A percentile compares a stretch with the other conserved stretches of the same genome.
Conservation (phyloP, 495 filamentous ascomycete genomes). For the Thermochaetoides thermophila region DNA sequence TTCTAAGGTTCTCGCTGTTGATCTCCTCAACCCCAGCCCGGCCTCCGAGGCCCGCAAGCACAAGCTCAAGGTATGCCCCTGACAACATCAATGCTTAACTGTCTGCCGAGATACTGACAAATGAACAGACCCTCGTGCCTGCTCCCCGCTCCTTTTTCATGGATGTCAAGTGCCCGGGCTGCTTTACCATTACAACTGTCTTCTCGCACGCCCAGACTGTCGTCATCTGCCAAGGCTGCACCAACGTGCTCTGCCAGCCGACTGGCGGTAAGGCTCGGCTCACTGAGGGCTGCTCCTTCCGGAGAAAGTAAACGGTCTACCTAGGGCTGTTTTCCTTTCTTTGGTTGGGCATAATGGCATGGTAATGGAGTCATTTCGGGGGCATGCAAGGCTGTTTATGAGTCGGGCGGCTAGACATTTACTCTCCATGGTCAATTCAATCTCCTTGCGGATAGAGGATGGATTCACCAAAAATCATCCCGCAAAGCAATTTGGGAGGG, state of each 20-base stretch:
- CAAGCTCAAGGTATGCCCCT: constrained; percentile 95
- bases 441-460: constrained; percentile 61
- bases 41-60: constrained; percentile 94
- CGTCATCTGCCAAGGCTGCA: constrained; percentile 97
- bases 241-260: constrained; percentile 92
- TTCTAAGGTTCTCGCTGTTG: constrained; percentile 91
- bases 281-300: constrained; percentile 98
- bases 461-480: constrained; percentile 45
- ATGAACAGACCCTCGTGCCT: constrained; percentile 69
- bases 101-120: constrained; percentile 18
- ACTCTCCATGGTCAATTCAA: constrained; percentile 24
- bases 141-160: constrained; percentile 98
- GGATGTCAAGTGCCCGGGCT: constrained; percentile 99
- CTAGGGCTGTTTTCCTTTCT: constrained; percentile 29
- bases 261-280: constrained; percentile 92
- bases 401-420: constrained; percentile 36
- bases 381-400: constrained; percentile 35
- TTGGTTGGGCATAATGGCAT: constrained; percentile 28
- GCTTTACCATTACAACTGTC: constrained; percentile 99
- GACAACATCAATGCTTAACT: too few species aligned
- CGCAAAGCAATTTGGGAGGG: constrained; percentile 29
- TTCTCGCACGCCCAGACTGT: constrained; percentile 99
- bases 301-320: constrained; percentile 74
- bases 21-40: constrained; percentile 96
- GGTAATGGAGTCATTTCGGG: constrained; percentile 30